Evolutionary conservation across 495 filamentous ascomycete genomes (phyloP).

Genomic region (Penicillium taxi): DNA sequence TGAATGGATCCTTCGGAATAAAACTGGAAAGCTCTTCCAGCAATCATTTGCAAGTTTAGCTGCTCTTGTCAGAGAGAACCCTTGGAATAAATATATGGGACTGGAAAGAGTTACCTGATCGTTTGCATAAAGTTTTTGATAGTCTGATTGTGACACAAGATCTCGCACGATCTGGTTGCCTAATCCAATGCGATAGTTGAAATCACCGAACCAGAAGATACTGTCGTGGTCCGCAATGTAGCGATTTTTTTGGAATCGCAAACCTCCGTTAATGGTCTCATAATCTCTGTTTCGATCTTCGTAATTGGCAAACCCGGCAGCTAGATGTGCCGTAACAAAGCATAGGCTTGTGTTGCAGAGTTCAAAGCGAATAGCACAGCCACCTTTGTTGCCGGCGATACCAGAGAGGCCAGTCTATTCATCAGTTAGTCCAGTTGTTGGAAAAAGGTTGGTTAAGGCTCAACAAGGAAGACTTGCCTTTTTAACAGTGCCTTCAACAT

Average conservation of each 20-base stretch:
- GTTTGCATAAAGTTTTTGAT: constrained; percentile 79
- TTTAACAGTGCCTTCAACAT: constrained; percentile 91
- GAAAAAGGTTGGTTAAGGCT: neutral
- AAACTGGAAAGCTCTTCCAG: constrained; percentile 77
- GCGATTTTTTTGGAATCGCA: constrained; percentile 84
- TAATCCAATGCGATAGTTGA: constrained; percentile 95
- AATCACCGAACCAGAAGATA: constrained; percentile 97
- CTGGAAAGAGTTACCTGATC: constrained; percentile 58
- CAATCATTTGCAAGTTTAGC: constrained; percentile 94
- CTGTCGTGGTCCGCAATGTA: constrained; percentile 87
- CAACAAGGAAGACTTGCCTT: constrained; percentile 45
- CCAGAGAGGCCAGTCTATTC: constrained; percentile 82
- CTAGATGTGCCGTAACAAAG: constrained; percentile 94
- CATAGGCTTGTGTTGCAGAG: constrained; percentile 89
- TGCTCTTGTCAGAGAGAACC: constrained; percentile 4
- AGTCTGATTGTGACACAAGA: constrained; percentile 59
- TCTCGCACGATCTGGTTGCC: constrained; percentile 69
- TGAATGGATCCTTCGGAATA: constrained; percentile 80
- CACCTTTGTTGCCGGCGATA: constrained; percentile 96
- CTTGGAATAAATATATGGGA: neutral
- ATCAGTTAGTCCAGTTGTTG: constrained; percentile 7
- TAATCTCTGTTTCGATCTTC: constrained; percentile 94
- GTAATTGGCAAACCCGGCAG: constrained; percentile 94
- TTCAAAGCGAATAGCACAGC: constrained; percentile 93
- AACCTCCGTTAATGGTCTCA: constrained; percentile 73